These are phyloP conservation scores for Blastobotrys apis DNA, from an alignment of 1,139 yeast species.

Conservation along the genomic window DNA sequence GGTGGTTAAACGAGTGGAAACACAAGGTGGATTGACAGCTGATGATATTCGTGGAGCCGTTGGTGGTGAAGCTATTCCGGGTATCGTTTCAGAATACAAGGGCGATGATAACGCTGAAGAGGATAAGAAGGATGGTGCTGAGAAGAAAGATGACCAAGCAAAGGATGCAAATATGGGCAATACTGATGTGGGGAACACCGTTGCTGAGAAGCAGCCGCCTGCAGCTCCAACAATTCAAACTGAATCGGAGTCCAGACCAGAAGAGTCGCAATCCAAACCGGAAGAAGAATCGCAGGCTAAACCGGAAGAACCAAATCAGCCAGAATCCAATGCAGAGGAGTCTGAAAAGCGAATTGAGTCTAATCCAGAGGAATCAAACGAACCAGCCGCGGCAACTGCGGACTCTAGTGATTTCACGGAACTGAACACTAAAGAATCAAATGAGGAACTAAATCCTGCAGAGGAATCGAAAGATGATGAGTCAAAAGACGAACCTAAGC, in stretches of 20 bases:
- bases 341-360: conserved; percentile 7
- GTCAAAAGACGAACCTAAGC: background rate
- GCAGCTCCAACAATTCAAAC: background rate
- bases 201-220: background rate
- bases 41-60: conserved; percentile 65
- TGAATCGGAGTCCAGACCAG: background rate
- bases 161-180: conserved; percentile 6
- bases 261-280: background rate
- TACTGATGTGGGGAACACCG: conserved; percentile 1
- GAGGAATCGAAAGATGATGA: conserved; percentile 1
- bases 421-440: background rate
- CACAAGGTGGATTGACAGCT: conserved; percentile 42
- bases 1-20: conserved; percentile 14
- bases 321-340: conserved; percentile 8
- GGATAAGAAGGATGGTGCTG: conserved; percentile 6
- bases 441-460: conserved; percentile 1
- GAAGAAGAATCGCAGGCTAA: conserved; percentile 1
- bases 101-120: conserved; percentile 11
- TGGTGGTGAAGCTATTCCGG: conserved; percentile 52
- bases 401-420: conserved; percentile 1
- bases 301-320: background rate
- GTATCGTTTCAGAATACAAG: conserved; percentile 34
- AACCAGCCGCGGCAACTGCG: conserved; percentile 12
- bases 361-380: too few relatives aligned
- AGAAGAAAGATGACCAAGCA: conserved; percentile 10